Evolutionary conservation across 495 filamentous ascomycete genomes (phyloP).

Genomic region (Xylaria nigripes): DNA sequence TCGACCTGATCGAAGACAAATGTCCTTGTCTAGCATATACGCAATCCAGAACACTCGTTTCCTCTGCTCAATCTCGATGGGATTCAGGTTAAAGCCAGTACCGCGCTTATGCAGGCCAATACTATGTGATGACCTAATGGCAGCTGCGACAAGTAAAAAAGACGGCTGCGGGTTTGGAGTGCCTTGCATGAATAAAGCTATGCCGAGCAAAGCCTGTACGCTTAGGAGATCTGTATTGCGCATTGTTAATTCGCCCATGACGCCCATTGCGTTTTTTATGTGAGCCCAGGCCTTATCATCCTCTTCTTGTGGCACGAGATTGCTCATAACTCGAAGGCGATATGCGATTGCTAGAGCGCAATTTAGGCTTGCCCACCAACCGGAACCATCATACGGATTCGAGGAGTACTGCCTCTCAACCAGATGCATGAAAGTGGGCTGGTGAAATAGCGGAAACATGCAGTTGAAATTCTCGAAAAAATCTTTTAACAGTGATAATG

Average conservation of each 20-base stretch:
- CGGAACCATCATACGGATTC: constrained; percentile 90
- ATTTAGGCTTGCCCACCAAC: constrained; percentile 98
- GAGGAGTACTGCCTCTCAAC: constrained; percentile 86
- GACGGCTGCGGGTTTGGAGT: constrained; percentile 95
- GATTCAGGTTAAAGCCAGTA: constrained; percentile 81
- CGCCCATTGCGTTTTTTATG: constrained; percentile 91
- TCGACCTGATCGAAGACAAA: constrained; percentile 85
- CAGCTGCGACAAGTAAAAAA: constrained; percentile 87
- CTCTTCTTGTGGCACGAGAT: constrained; percentile 79
- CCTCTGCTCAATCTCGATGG: constrained; percentile 85
- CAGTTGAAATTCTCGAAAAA: constrained; percentile 98
- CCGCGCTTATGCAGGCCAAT: constrained; percentile 93
- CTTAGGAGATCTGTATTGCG: constrained; percentile 92
- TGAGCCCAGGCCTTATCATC: constrained; percentile 91
- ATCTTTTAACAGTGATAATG: constrained; percentile 75
- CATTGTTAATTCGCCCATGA: constrained; percentile 86
- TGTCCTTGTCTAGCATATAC: constrained; percentile 91
- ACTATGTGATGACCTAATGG: constrained; percentile 84
- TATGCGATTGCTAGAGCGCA: constrained; percentile 88
- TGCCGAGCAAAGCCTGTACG: constrained; percentile 92
- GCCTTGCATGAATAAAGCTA: constrained; percentile 93
- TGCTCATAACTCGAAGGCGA: constrained; percentile 89
- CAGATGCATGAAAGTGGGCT: constrained; percentile 95
- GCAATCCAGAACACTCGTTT: constrained; percentile 98
- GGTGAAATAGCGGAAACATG: constrained; percentile 95